Percentiles rank a stretch among this genome's conserved stretches.
Conservation (phyloP, 208 protist genomes). For the Kentomonas sorsogonicus region DNA sequence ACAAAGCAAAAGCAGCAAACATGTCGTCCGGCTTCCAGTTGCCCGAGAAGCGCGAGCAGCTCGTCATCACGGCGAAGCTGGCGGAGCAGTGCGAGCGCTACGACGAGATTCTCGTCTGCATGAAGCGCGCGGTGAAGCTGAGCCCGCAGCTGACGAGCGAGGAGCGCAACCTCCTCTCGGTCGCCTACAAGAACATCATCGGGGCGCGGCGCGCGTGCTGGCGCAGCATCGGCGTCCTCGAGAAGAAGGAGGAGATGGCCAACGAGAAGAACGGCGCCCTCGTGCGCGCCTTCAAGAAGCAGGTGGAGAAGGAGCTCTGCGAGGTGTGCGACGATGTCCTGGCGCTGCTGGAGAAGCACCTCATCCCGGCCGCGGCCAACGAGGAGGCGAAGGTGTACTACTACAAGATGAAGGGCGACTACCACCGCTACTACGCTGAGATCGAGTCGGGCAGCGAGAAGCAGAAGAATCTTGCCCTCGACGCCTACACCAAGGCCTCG, state of each 20-base stretch:
- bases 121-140: conserved; percentile 96
- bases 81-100: conserved; percentile 99
- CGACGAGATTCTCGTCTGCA: conserved; percentile 98
- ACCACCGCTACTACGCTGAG: conserved; percentile 97
- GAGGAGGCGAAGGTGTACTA: conserved; percentile 90
- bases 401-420: conserved; percentile 95
- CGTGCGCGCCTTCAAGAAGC: conserved; percentile 94
- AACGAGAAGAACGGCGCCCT: conserved; percentile 88
- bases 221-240: conserved; percentile 97
- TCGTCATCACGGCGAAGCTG: conserved; percentile 95
- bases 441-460: conserved; percentile 74
- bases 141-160: conserved; percentile 95
- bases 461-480: conserved; percentile 86
- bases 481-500: conserved; percentile 86
- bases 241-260: conserved; percentile 93
- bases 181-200: conserved; percentile 99
- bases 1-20: no score
- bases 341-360: conserved; percentile 92
- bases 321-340: conserved; percentile 97
- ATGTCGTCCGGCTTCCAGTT: conserved; percentile 56
- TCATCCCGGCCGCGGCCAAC: conserved; percentile 89
- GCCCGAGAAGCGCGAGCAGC: conserved; percentile 90
- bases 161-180: conserved; percentile 99
- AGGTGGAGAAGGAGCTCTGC: conserved; percentile 97
- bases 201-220: conserved; percentile 97